Evolutionary conservation across 2,329 filamentous ascomycete species (phyloP).

Genomic region (Aphanoascus verrucosus): DNA sequence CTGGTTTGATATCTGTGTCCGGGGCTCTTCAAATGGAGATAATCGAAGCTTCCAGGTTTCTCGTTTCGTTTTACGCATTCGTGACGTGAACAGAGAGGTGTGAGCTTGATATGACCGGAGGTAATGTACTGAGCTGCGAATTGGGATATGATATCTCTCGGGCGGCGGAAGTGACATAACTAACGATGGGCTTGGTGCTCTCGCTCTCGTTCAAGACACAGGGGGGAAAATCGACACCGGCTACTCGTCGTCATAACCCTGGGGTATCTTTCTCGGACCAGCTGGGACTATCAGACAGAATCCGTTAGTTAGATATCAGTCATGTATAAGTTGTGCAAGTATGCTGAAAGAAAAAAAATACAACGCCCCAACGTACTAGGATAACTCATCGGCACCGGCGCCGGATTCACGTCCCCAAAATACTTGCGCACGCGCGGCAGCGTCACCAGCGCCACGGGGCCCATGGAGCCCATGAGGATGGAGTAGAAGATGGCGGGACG

Average conservation of each 20-base stretch:
- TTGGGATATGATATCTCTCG: too few relatives aligned
- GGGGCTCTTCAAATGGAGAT: too few relatives aligned
- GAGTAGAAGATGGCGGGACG: conserved; percentile 89
- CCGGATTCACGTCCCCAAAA: conserved; percentile 63
- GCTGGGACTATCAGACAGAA: conserved; percentile 31
- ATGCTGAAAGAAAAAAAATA: too few relatives aligned
- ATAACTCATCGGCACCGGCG: conserved; percentile 76
- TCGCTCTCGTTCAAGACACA: not conserved
- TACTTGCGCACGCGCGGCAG: conserved; percentile 63
- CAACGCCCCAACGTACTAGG: conserved; percentile 79
- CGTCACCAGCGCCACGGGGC: conserved; percentile 58
- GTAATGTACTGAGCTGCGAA: too few relatives aligned
- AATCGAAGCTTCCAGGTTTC: too few relatives aligned
- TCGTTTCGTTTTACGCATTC: too few relatives aligned
- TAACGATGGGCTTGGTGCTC: too few relatives aligned
- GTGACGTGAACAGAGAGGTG: too few relatives aligned
- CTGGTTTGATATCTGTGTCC: too few relatives aligned
- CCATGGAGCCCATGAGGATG: conserved; percentile 58
- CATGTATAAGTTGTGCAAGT: not conserved
- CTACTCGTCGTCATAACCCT: conserved; percentile 38
- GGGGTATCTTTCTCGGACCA: conserved; percentile 36
- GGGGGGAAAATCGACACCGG: not conserved
- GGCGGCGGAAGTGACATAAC: too few relatives aligned
- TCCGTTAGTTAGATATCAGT: not conserved
- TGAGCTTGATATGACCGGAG: too few relatives aligned